phyloP scores from a whole-genome alignment of 2,329 filamentous ascomycete genomes.

The Phaeosphaeria sp. region DNA sequence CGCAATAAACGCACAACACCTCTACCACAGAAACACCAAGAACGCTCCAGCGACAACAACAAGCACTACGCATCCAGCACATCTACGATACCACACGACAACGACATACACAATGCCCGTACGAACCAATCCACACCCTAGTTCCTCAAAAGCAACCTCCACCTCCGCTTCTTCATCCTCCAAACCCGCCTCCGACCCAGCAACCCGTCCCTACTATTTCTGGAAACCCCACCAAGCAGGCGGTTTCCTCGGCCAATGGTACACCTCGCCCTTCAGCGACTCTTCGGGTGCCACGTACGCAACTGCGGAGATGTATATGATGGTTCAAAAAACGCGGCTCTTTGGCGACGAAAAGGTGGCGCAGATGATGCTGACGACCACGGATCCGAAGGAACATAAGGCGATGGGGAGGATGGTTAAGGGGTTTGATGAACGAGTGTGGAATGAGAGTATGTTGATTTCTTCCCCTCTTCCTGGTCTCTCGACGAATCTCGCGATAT shows the following conservation, averaged over 20 bases:
- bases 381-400: slow-evolving; percentile 58
- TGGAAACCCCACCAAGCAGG: slow-evolving; percentile 37
- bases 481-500: too few species aligned
- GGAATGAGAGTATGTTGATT: slow-evolving; percentile 51
- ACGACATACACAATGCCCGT: neutral
- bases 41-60: too few species aligned
- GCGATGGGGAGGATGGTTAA: slow-evolving; percentile 63
- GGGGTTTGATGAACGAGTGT: slow-evolving; percentile 60
- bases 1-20: neutral
- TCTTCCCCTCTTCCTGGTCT: neutral
- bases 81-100: neutral
- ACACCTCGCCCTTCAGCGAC: slow-evolving; percentile 55
- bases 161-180: neutral
- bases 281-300: slow-evolving; percentile 38
- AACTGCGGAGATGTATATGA: slow-evolving; percentile 58
- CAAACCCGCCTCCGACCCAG: neutral
- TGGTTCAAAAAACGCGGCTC: slow-evolving; percentile 53
- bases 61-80: neutral
- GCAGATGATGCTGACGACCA: slow-evolving; percentile 57
- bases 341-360: slow-evolving; percentile 54
- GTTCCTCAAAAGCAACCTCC: neutral
- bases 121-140: neutral
- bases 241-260: slow-evolving; percentile 71
- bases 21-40: neutral
- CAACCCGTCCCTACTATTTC: slow-evolving; percentile 32